These are phyloP conservation scores for Peribolospora kevripleyi DNA, from an alignment of 768 basidiomycete species.

Conservation along the genomic window DNA sequence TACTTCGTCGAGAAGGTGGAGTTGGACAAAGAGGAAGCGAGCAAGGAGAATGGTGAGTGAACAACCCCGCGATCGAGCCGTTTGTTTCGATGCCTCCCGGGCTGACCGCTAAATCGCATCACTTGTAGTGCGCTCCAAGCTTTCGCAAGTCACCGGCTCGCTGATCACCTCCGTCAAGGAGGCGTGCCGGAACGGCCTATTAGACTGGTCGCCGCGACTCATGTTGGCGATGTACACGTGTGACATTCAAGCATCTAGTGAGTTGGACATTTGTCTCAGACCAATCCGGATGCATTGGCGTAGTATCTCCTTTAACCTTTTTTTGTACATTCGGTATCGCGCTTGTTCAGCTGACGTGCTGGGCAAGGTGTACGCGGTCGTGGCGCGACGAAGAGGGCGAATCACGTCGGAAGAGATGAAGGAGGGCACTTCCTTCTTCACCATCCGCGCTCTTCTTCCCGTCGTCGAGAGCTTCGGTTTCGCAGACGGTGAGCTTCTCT, in stretches of 20 bases:
- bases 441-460: conserved; percentile 65
- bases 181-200: conserved; percentile 60
- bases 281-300: too few relatives aligned
- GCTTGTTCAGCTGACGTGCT: conserved; percentile 57
- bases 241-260: conserved; percentile 93
- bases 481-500: conserved; percentile 46
- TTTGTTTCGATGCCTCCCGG: not conserved
- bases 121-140: conserved; percentile 43
- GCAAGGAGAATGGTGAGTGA: conserved; percentile 41
- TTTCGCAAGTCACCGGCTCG: conserved; percentile 70
- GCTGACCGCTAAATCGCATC: not conserved
- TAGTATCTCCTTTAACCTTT: conserved; percentile 4
- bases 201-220: conserved; percentile 93
- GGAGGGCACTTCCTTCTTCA: conserved; percentile 87
- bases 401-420: conserved; percentile 98
- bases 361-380: conserved; percentile 89
- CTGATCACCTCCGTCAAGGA: conserved; percentile 72
- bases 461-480: conserved; percentile 97
- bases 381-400: conserved; percentile 66
- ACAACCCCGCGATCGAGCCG: not conserved
- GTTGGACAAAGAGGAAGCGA: conserved; percentile 34
- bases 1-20: conserved; percentile 63
- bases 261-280: conserved; percentile 17
- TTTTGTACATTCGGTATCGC: not conserved
- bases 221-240: conserved; percentile 98